A percentile compares a stretch with the other conserved stretches of the same genome.
Conservation (phyloP, 345 rosid genomes). For the Moricandia arvensis region DNA sequence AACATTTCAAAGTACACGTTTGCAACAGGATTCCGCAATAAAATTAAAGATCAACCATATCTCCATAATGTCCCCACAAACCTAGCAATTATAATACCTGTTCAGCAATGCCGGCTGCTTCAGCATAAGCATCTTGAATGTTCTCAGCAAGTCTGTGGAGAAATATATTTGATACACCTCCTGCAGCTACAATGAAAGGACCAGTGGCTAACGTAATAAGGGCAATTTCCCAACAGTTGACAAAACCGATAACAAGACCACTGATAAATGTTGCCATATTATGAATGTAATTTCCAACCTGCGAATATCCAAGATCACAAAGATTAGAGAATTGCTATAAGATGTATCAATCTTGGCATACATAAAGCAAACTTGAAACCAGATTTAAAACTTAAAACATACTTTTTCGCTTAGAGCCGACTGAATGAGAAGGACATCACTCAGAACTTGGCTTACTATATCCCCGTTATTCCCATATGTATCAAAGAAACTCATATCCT, state of each 20-base stretch:
- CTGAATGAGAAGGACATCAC: conserved; percentile 97
- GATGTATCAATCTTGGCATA: conserved; percentile 13
- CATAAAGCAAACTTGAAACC: conserved; percentile 25
- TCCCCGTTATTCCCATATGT: conserved; percentile 99
- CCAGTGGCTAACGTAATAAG: conserved; percentile 93
- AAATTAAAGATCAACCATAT: not conserved
- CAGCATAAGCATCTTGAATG: conserved; percentile 99
- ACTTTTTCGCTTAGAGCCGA: conserved; percentile 99
- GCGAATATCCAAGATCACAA: conserved; percentile 30
- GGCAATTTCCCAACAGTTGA: conserved; percentile 98
- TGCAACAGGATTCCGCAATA: not conserved
- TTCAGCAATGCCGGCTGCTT: conserved; percentile 97
- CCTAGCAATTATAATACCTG: conserved; percentile 54
- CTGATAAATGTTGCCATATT: conserved; percentile 98
- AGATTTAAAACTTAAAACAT: conserved; percentile 33
- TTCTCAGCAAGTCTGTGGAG: conserved; percentile 98
- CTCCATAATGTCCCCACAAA: not conserved
- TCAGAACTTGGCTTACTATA: conserved; percentile 97
- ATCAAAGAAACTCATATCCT: conserved; percentile 99
- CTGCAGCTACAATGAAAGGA: conserved; percentile 99
- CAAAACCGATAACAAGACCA: conserved; percentile 83
- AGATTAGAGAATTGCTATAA: conserved; percentile 13
- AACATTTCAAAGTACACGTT: conserved; percentile 5
- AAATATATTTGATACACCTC: conserved; percentile 98
- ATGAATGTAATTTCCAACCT: conserved; percentile 99